These are phyloP conservation scores for Phialemoniopsis sp. DNA, from an alignment of 2,329 filamentous ascomycete genomes.

Conservation along the genomic window DNA sequence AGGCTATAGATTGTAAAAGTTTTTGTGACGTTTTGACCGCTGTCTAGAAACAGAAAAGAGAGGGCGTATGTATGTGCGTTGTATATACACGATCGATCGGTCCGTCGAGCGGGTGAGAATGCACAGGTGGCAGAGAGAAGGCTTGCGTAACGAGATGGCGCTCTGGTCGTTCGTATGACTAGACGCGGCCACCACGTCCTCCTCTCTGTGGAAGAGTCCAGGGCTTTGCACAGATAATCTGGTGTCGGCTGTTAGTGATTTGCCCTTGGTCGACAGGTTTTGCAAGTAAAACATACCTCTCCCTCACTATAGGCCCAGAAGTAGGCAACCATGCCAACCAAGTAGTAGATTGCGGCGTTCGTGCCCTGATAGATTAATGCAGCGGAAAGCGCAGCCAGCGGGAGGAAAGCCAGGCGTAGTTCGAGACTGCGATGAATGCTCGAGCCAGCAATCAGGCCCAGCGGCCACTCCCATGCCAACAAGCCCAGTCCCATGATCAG, in stretches of 20 bases:
- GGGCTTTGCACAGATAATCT: constrained; percentile 66
- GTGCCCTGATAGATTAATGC: constrained; percentile 87
- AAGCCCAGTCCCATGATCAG: constrained; percentile 74
- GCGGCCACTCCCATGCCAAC: constrained; percentile 87
- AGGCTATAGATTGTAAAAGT: too few relatives aligned
- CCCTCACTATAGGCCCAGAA: constrained; percentile 98
- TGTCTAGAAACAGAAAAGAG: too few relatives aligned
- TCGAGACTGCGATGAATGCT: constrained; percentile 84
- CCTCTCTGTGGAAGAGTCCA: constrained; percentile 64
- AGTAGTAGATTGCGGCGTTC: constrained; percentile 87
- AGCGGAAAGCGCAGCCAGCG: constrained; percentile 70
- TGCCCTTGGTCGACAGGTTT: constrained; percentile 5
- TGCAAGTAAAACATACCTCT: constrained; percentile 63
- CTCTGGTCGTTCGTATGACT: not conserved
- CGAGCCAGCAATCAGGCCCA: constrained; percentile 72
- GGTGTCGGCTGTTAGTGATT: constrained; percentile 8
- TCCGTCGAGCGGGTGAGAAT: too few relatives aligned
- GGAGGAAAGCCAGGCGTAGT: constrained; percentile 76
- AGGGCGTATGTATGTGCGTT: too few relatives aligned
- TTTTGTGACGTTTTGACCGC: too few relatives aligned
- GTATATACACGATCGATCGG: too few relatives aligned
- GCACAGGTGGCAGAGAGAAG: too few relatives aligned
- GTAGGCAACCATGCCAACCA: constrained; percentile 81
- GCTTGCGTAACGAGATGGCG: too few relatives aligned
- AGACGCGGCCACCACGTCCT: constrained; percentile 17